phyloP scores from a whole-genome alignment of 768 basidiomycete species.

The Austroboletus eburneus region DNA sequence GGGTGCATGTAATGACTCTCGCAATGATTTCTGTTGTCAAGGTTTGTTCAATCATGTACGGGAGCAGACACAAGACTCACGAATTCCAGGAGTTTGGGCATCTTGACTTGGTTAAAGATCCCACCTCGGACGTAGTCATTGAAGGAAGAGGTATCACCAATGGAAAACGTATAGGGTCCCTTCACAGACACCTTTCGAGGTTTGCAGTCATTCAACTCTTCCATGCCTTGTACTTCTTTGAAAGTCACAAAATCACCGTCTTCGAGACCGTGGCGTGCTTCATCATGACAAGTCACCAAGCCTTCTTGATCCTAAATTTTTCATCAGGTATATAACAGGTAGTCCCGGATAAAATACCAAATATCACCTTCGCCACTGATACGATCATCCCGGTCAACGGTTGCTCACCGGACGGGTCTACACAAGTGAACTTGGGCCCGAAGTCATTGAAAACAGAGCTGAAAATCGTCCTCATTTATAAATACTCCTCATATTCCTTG shows the following conservation, averaged over 20 bases:
- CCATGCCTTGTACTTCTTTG: conserved; percentile 93
- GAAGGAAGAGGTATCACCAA: conserved; percentile 83
- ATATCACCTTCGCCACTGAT: conserved; percentile 74
- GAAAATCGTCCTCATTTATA: conserved; percentile 7
- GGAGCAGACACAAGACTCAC: conserved; percentile 45
- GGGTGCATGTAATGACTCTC: conserved; percentile 75
- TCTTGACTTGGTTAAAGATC: conserved; percentile 97
- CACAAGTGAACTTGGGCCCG: conserved; percentile 89
- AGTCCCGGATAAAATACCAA: conserved; percentile 1
- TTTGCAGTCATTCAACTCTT: conserved; percentile 84
- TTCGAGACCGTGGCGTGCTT: conserved; percentile 96
- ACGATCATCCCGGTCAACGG: conserved; percentile 94
- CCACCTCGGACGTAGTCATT: conserved; percentile 82
- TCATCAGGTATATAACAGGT: background rate
- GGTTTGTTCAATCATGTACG: background rate
- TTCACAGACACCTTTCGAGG: conserved; percentile 91
- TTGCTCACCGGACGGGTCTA: conserved; percentile 97
- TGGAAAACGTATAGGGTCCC: conserved; percentile 95
- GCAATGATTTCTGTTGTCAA: conserved; percentile 76
- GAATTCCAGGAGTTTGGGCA: conserved; percentile 95
- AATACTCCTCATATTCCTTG: no score
- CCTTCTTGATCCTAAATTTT: conserved; percentile 69
- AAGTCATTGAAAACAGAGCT: conserved; percentile 97
- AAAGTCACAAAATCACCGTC: conserved; percentile 98
- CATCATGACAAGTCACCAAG: conserved; percentile 95